phyloP scores from a whole-genome alignment of 176 grass and related monocot species.

The Dactylis glomerata region DNA sequence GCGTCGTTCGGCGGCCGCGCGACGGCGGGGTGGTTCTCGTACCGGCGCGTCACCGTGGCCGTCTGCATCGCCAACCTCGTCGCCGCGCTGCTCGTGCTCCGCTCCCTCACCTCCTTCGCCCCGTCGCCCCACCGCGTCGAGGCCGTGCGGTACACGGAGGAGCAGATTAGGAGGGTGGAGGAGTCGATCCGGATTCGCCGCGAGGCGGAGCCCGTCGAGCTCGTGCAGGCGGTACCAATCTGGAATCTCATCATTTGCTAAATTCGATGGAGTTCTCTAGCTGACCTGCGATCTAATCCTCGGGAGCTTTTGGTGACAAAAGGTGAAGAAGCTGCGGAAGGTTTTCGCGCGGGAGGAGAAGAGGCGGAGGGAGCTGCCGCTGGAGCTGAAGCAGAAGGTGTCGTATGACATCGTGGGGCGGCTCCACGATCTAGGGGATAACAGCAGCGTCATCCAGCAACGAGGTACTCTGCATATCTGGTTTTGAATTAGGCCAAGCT shows the following conservation, averaged over 20 bases:
- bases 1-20: constrained; percentile 36
- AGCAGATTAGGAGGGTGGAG: constrained; percentile 68
- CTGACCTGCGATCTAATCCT: constrained; percentile 13
- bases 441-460: constrained; percentile 47
- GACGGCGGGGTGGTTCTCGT: constrained; percentile 64
- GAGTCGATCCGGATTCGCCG: constrained; percentile 85
- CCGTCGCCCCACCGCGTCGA: constrained; percentile 23
- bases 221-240: constrained; percentile 62
- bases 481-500: background rate
- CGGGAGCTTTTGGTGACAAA: background rate
- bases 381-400: constrained; percentile 65
- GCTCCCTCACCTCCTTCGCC: constrained; percentile 45
- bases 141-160: constrained; percentile 49
- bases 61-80: constrained; percentile 78
- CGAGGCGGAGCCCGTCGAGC: constrained; percentile 55
- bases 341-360: constrained; percentile 49
- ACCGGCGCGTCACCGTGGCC: constrained; percentile 64
- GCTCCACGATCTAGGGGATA: constrained; percentile 43
- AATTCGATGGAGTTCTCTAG: background rate
- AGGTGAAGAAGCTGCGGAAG: constrained; percentile 73
- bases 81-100: constrained; percentile 71
- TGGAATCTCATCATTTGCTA: background rate
- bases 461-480: constrained; percentile 43
- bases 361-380: constrained; percentile 50
- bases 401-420: constrained; percentile 53